Evolutionary conservation across 2,329 filamentous ascomycete genomes (phyloP).

Genomic region (Epichloe hybrida): DNA sequence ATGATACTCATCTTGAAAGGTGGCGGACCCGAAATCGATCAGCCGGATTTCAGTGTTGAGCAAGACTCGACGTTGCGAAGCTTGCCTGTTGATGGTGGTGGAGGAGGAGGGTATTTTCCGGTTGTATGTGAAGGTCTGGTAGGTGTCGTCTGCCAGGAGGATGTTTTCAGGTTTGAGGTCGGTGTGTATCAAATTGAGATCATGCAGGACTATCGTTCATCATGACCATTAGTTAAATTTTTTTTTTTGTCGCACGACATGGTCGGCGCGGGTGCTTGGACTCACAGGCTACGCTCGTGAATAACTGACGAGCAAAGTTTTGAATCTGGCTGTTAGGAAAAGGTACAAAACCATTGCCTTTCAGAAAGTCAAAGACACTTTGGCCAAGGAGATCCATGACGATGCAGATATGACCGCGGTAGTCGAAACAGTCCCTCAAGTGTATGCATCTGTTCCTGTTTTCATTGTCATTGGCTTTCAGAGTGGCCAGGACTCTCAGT

Average conservation of each 20-base stretch:
- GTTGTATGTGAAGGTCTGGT: constrained; percentile 60
- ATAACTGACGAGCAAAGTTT: constrained; percentile 84
- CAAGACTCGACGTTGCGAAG: constrained; percentile 49
- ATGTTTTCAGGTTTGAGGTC: constrained; percentile 61
- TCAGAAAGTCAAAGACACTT: constrained; percentile 96
- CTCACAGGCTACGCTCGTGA: constrained; percentile 97
- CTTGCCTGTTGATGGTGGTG: constrained; percentile 43
- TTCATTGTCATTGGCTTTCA: constrained; percentile 79
- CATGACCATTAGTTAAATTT: neutral
- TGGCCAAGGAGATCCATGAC: constrained; percentile 71
- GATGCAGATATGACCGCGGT: constrained; percentile 88
- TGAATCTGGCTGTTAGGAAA: constrained; percentile 99
- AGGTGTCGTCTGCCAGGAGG: constrained; percentile 48
- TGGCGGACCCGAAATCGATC: constrained; percentile 60
- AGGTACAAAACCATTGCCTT: constrained; percentile 86
- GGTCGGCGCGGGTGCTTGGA: constrained; percentile 12
- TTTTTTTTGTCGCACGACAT: neutral
- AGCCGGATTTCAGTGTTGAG: constrained; percentile 56
- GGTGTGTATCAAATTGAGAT: constrained; percentile 94
- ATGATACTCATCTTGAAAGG: constrained; percentile 61
- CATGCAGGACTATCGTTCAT: constrained; percentile 62
- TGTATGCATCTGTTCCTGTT: constrained; percentile 97
- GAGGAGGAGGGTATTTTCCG: constrained; percentile 56
- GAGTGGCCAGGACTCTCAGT: constrained; percentile 77
- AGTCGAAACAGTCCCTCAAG: constrained; percentile 92